These are phyloP conservation scores for Cercis canadensis DNA, from an alignment of 306 rosid species.

Conservation along the genomic window DNA sequence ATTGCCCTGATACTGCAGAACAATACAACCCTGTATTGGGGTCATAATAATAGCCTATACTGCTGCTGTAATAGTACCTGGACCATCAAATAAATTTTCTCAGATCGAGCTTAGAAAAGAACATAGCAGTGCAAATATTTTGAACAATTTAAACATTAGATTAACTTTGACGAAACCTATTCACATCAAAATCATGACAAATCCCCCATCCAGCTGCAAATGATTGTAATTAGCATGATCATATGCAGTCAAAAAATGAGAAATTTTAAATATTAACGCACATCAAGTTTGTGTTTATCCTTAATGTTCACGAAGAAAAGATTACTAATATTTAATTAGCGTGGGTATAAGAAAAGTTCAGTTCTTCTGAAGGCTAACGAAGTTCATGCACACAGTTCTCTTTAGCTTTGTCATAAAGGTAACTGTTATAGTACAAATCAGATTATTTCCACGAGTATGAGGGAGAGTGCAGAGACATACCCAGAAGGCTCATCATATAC, in stretches of 20 bases:
- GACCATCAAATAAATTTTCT: slow-evolving; percentile 28
- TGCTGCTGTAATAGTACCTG: slow-evolving; percentile 81
- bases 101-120: neutral
- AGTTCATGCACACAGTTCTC: neutral
- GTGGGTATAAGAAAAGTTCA: neutral
- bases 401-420: neutral
- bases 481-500: slow-evolving; percentile 74
- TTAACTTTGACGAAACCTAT: neutral
- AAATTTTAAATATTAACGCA: neutral
- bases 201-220: neutral
- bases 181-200: neutral
- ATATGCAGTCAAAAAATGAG: too few species aligned
- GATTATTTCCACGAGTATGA: slow-evolving; percentile 16
- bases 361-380: neutral
- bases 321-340: neutral
- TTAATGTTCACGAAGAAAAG: neutral
- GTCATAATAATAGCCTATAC: slow-evolving; percentile 46
- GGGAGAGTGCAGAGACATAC: slow-evolving; percentile 45
- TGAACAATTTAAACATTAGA: too few species aligned
- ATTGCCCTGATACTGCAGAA: slow-evolving; percentile 70
- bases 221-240: neutral
- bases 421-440: neutral
- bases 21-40: slow-evolving; percentile 52
- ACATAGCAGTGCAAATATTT: neutral
- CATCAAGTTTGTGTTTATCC: neutral